Evolutionary conservation across 2,329 filamentous ascomycete species (phyloP).

Genomic region (Didymella keratinophila): DNA sequence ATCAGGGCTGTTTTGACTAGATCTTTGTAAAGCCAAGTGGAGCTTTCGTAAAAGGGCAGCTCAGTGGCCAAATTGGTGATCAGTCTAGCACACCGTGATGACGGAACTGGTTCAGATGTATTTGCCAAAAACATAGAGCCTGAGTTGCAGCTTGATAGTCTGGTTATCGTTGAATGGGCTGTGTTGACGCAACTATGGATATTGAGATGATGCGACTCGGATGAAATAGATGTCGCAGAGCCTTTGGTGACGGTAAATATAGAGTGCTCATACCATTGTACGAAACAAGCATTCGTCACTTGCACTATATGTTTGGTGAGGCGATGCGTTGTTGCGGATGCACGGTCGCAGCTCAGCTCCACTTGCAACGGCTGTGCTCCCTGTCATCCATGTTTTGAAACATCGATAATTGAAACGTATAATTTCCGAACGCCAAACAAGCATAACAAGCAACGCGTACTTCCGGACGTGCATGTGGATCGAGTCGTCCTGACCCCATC

Average conservation of each 20-base stretch:
- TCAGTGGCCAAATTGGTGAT: no score
- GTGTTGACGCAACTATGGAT: no score
- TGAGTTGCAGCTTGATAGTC: background rate
- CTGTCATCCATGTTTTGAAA: conserved; percentile 14
- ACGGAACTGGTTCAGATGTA: no score
- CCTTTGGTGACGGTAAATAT: background rate
- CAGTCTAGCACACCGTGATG: no score
- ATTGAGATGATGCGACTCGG: background rate
- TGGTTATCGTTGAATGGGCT: background rate
- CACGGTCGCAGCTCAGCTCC: conserved; percentile 10
- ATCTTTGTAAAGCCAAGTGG: conserved; percentile 6
- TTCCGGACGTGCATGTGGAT: conserved; percentile 6
- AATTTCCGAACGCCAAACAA: conserved; percentile 18
- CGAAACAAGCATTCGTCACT: background rate
- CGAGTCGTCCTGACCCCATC: conserved; percentile 7
- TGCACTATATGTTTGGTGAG: background rate
- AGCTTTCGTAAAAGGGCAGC: background rate
- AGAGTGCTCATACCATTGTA: background rate
- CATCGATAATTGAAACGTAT: conserved; percentile 9
- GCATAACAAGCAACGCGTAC: conserved; percentile 11
- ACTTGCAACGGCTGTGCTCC: conserved; percentile 13
- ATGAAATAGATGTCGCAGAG: no score
- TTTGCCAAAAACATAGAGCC: background rate
- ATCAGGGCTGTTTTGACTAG: background rate
- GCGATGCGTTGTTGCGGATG: conserved; percentile 3